phyloP scores from a whole-genome alignment of 805 yeast species.

The Saturnispora ahearnii region DNA sequence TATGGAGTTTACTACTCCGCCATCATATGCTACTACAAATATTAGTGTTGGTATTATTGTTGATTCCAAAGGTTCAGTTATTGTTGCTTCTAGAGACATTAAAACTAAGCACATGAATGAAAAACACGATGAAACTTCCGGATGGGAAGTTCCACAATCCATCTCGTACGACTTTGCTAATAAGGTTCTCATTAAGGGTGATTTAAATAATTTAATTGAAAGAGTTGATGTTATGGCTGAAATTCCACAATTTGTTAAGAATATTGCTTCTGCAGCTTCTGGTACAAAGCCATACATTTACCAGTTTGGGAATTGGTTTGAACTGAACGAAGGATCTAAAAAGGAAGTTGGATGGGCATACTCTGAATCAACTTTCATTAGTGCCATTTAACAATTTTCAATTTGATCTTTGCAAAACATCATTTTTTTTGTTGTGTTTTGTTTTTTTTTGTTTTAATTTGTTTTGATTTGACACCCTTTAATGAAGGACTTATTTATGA shows the following conservation, averaged over 20 bases:
- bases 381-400: constrained; percentile 17
- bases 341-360: constrained; percentile 61
- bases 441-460: not conserved
- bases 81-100: constrained; percentile 57
- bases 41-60: constrained; percentile 75
- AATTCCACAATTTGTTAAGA: constrained; percentile 88
- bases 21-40: constrained; percentile 71
- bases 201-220: constrained; percentile 57
- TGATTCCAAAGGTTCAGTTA: constrained; percentile 50
- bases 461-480: not conserved
- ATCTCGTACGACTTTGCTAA: constrained; percentile 43
- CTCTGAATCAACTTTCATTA: constrained; percentile 76
- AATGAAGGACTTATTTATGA: not conserved
- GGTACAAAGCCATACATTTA: constrained; percentile 97
- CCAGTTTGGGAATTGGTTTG: constrained; percentile 68
- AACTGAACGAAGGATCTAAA: constrained; percentile 29
- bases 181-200: constrained; percentile 48
- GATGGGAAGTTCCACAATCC: constrained; percentile 80
- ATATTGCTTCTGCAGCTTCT: constrained; percentile 86
- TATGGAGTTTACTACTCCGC: constrained; percentile 96
- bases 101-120: constrained; percentile 49
- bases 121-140: constrained; percentile 64
- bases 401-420: not conserved
- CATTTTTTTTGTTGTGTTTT: not conserved
- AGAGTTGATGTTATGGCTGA: constrained; percentile 98